These are phyloP conservation scores for Hyaloscypha finlandica DNA, from an alignment of 495 filamentous ascomycete species.

Conservation along the genomic window DNA sequence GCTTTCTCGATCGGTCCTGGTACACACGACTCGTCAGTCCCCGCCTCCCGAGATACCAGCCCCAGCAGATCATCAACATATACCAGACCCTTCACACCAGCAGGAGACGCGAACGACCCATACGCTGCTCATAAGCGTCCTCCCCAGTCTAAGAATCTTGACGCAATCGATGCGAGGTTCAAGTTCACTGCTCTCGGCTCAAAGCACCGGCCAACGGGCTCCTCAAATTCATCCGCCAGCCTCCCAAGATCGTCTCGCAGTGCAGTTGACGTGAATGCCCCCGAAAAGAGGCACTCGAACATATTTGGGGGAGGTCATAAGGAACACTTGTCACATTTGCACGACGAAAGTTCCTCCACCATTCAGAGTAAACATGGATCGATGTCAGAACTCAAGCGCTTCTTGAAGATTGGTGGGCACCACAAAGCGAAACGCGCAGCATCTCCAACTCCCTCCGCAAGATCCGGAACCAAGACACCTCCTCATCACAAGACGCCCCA, in stretches of 20 bases:
- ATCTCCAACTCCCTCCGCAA: conserved; percentile 56
- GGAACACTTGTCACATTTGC: conserved; percentile 48
- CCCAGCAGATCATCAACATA: conserved; percentile 62
- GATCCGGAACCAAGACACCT: conserved; percentile 59
- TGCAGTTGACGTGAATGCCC: conserved; percentile 30
- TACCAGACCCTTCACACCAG: conserved; percentile 72
- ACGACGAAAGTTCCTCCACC: conserved; percentile 47
- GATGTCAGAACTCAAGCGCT: conserved; percentile 92
- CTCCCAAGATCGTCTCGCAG: conserved; percentile 38
- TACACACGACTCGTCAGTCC: conserved; percentile 58
- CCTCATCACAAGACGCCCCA: conserved; percentile 53
- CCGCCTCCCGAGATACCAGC: conserved; percentile 64
- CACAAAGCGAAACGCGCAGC: conserved; percentile 67
- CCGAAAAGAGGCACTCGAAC: conserved; percentile 26
- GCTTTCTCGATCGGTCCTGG: conserved; percentile 72
- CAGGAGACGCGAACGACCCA: conserved; percentile 83
- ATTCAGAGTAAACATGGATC: conserved; percentile 68
- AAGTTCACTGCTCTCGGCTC: conserved; percentile 63
- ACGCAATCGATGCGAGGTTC: conserved; percentile 78
- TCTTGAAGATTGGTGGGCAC: conserved; percentile 73
- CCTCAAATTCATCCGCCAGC: conserved; percentile 44
- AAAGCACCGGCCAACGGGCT: conserved; percentile 44
- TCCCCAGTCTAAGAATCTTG: conserved; percentile 66
- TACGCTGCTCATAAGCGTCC: conserved; percentile 82
- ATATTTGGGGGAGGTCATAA: conserved; percentile 40